A percentile compares a stretch with the other conserved stretches of the same genome.
These are phyloP conservation scores for Waltiozyma sp. DNA, from an alignment of 1,139 yeast genomes.

Conservation along the genomic window DNA sequence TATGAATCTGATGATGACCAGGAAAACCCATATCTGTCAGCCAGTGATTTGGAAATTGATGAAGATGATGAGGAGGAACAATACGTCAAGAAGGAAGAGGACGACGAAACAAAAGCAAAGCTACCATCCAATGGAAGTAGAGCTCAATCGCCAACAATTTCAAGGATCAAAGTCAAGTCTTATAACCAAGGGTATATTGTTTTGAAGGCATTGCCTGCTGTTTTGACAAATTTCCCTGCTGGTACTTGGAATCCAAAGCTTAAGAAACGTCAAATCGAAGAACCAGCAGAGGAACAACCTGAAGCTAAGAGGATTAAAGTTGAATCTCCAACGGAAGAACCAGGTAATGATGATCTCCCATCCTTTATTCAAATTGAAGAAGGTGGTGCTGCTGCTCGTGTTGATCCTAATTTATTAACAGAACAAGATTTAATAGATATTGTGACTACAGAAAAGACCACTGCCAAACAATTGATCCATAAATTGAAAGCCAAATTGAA, in stretches of 20 bases:
- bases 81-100: constrained; percentile 6
- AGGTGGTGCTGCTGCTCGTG: constrained; percentile 14
- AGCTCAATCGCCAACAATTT: constrained; percentile 13
- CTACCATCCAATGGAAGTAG: constrained; percentile 26
- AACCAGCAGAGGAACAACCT: constrained; percentile 11
- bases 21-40: constrained; percentile 70
- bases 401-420: constrained; percentile 34
- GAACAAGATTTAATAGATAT: constrained; percentile 62
- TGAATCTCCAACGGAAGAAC: constrained; percentile 24
- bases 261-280: constrained; percentile 27
- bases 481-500: constrained; percentile 53
- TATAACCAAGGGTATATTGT: constrained; percentile 43
- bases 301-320: constrained; percentile 34
- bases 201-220: constrained; percentile 50
- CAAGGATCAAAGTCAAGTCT: constrained; percentile 12
- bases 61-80: constrained; percentile 29
- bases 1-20: constrained; percentile 80
- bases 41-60: constrained; percentile 55
- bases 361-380: constrained; percentile 12
- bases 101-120: constrained; percentile 10
- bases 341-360: constrained; percentile 1
- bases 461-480: constrained; percentile 54
- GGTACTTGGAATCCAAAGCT: constrained; percentile 81
- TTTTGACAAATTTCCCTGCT: constrained; percentile 56
- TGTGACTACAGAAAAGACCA: constrained; percentile 45